phyloP scores from a whole-genome alignment of 2,329 filamentous ascomycete species.

The Aspergillus novoparasiticus region DNA sequence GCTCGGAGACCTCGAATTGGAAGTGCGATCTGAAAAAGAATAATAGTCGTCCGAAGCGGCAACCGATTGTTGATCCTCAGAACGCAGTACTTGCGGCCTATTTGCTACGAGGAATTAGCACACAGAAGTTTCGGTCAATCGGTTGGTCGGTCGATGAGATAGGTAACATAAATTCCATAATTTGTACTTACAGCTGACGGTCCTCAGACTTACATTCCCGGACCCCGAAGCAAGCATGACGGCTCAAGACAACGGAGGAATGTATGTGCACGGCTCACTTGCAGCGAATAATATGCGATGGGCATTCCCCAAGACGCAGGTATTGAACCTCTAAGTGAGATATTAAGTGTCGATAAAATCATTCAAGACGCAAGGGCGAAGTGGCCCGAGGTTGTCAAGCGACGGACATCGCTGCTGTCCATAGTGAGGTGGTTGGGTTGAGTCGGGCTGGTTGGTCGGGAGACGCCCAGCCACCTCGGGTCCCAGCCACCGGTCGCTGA shows the following conservation, averaged over 20 bases:
- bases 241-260: constrained; percentile 22
- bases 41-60: constrained; percentile 54
- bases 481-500: constrained; percentile 21
- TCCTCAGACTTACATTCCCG: constrained; percentile 34
- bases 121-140: background rate
- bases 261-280: constrained; percentile 22
- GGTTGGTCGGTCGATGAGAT: background rate
- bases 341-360: constrained; percentile 5
- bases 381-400: constrained; percentile 6
- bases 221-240: constrained; percentile 30
- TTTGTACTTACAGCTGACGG: constrained; percentile 42
- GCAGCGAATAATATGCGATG: constrained; percentile 17
- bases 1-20: constrained; percentile 35
- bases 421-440: constrained; percentile 19
- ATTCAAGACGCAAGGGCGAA: constrained; percentile 7
- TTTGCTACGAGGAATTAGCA: constrained; percentile 36
- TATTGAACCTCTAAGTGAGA: constrained; percentile 7
- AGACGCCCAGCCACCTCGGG: constrained; percentile 18
- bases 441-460: constrained; percentile 14
- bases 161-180: background rate
- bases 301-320: constrained; percentile 22
- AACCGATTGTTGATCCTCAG: constrained; percentile 49
- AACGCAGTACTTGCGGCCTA: constrained; percentile 47
- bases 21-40: constrained; percentile 48
- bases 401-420: background rate